Percentiles rank a stretch among this genome's conserved stretches.
Conservation (phyloP, 345 rosid species). For the Capsella bursapastoris region DNA sequence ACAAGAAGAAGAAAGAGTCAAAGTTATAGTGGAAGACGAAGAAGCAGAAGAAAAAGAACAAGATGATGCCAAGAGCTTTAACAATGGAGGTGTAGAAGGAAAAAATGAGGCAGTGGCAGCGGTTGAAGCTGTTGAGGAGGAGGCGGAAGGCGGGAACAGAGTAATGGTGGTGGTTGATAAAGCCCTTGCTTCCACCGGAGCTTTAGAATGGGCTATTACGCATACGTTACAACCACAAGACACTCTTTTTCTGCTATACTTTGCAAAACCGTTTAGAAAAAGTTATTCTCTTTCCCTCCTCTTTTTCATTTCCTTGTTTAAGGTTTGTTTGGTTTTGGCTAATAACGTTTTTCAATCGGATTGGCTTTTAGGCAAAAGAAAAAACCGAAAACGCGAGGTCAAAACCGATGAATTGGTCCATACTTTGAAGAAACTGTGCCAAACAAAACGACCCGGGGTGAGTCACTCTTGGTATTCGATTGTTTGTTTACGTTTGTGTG, state of each 20-base stretch:
- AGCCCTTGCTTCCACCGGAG: conserved; percentile 68
- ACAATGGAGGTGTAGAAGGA: conserved; percentile 29
- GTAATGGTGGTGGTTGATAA: conserved; percentile 91
- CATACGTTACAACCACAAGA: conserved; percentile 67
- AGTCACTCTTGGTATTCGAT: conserved; percentile 26
- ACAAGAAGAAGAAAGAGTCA: conserved; percentile 35
- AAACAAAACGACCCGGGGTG: conserved; percentile 74
- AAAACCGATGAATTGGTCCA: conserved; percentile 58
- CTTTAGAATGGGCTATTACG: conserved; percentile 91
- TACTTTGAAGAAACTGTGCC: conserved; percentile 64
- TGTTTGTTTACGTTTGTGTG: background rate
- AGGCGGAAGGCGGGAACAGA: conserved; percentile 50
- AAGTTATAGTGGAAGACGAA: conserved; percentile 20
- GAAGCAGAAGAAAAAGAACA: conserved; percentile 24
- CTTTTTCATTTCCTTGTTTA: background rate
- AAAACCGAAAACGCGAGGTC: conserved; percentile 48
- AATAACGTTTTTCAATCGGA: background rate
- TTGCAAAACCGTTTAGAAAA: conserved; percentile 50
- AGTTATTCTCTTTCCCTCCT: conserved; percentile 44
- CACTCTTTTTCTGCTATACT: conserved; percentile 62
- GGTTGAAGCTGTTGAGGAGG: conserved; percentile 24
- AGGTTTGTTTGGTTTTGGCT: background rate
- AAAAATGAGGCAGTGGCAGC: conserved; percentile 25
- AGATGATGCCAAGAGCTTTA: conserved; percentile 32
- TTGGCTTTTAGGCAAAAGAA: conserved; percentile 43